phyloP scores from a whole-genome alignment of 495 filamentous ascomycete genomes.

The Trichocladium antarcticum region DNA sequence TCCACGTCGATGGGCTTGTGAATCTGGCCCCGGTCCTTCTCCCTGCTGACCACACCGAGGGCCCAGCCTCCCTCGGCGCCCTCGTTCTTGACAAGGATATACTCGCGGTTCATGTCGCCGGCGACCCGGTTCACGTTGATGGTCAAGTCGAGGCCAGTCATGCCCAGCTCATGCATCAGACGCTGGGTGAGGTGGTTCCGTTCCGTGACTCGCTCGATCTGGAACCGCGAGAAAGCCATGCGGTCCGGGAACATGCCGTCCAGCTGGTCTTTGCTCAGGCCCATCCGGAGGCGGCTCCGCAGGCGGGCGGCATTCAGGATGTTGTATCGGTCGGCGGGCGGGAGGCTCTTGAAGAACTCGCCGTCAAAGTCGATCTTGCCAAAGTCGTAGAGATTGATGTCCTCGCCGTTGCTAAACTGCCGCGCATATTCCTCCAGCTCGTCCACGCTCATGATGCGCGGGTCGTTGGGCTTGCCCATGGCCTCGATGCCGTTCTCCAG shows the following conservation, averaged over 20 bases:
- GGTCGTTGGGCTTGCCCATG: slow-evolving; percentile 86
- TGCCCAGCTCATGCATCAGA: slow-evolving; percentile 88
- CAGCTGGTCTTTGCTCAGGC: slow-evolving; percentile 88
- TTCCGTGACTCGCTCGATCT: slow-evolving; percentile 86
- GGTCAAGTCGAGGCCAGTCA: slow-evolving; percentile 62
- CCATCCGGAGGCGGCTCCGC: slow-evolving; percentile 82
- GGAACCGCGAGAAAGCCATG: slow-evolving; percentile 95
- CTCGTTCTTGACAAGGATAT: slow-evolving; percentile 90
- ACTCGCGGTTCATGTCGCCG: slow-evolving; percentile 83
- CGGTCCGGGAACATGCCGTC: slow-evolving; percentile 93
- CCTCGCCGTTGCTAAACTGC: slow-evolving; percentile 85
- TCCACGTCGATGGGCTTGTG: slow-evolving; percentile 89
- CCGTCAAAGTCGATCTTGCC: slow-evolving; percentile 96
- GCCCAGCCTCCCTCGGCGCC: slow-evolving; percentile 96
- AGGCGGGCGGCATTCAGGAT: slow-evolving; percentile 89
- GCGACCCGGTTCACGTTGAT: slow-evolving; percentile 61
- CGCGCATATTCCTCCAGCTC: slow-evolving; percentile 86
- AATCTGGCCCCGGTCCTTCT: slow-evolving; percentile 60
- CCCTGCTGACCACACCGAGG: slow-evolving; percentile 75
- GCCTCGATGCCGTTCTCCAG: slow-evolving; percentile 60
- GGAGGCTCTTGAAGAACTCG: slow-evolving; percentile 82
- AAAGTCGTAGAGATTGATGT: slow-evolving; percentile 97
- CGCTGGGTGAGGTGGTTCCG: slow-evolving; percentile 92
- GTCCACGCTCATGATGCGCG: slow-evolving; percentile 85
- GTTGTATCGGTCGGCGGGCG: slow-evolving; percentile 86